A percentile compares a stretch with the other conserved stretches of the same genome.
phyloP scores from a whole-genome alignment of 1,284 basidiomycete genomes.

The Pterula multifida region DNA sequence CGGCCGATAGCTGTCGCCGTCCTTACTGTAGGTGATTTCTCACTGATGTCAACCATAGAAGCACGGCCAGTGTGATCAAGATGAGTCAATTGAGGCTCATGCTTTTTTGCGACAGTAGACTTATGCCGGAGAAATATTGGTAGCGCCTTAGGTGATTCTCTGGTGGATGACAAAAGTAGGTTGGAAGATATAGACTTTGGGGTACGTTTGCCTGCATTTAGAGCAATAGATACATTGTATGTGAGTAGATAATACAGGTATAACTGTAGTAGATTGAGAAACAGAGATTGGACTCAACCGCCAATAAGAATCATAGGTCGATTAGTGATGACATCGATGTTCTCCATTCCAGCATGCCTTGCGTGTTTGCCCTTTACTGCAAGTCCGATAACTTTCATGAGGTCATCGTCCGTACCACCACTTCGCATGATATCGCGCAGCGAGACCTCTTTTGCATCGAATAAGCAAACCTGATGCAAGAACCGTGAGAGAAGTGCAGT shows the following conservation, averaged over 20 bases:
- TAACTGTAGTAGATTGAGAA: slow-evolving; percentile 9
- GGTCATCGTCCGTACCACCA: slow-evolving; percentile 50
- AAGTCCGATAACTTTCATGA: slow-evolving; percentile 50
- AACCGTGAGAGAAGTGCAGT: slow-evolving; percentile 2
- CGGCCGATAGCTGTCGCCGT: slow-evolving; percentile 66
- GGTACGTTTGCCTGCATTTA: background rate
- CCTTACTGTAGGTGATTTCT: slow-evolving; percentile 55
- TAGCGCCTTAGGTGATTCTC: too few relatives aligned
- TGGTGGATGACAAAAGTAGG: background rate
- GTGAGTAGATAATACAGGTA: background rate
- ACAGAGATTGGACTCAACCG: slow-evolving; percentile 47
- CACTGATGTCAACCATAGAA: slow-evolving; percentile 71
- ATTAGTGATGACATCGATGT: slow-evolving; percentile 65
- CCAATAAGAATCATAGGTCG: slow-evolving; percentile 88
- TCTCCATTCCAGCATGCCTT: slow-evolving; percentile 79
- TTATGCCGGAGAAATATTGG: background rate
- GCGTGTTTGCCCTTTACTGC: slow-evolving; percentile 71
- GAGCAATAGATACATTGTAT: background rate
- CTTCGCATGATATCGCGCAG: slow-evolving; percentile 64
- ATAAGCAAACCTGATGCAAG: slow-evolving; percentile 76
- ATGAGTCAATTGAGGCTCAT: slow-evolving; percentile 44
- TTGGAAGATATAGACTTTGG: background rate
- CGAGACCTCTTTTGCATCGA: slow-evolving; percentile 77
- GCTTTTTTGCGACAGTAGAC: background rate
- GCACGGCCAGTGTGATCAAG: slow-evolving; percentile 57